These are phyloP conservation scores for Ceratocystiopsis minuta DNA, from an alignment of 2,329 filamentous ascomycete species.

Conservation along the genomic window DNA sequence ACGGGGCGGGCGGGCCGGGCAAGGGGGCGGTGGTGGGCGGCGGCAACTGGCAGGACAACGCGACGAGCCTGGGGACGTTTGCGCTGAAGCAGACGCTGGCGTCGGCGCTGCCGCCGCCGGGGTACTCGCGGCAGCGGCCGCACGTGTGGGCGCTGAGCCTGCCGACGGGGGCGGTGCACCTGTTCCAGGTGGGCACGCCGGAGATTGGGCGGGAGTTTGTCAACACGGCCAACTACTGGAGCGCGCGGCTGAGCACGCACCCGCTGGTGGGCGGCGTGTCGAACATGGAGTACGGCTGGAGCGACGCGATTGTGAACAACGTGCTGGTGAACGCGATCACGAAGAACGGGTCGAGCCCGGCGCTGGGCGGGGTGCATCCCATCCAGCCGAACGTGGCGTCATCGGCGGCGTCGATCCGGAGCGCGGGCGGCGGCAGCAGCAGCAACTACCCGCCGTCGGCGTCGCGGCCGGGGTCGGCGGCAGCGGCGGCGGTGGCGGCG, in stretches of 20 bases:
- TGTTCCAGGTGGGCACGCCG: constrained; percentile 94
- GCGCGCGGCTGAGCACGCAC: constrained; percentile 81
- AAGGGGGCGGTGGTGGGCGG: constrained; percentile 62
- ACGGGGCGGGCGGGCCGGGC: constrained; percentile 25
- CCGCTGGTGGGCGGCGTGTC: constrained; percentile 83
- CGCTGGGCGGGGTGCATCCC: background rate
- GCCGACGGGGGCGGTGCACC: constrained; percentile 80
- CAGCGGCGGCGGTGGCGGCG: constrained; percentile 6
- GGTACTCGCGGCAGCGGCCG: constrained; percentile 77
- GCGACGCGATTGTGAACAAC: constrained; percentile 58
- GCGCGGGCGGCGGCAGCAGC: too few relatives aligned
- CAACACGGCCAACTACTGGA: constrained; percentile 92
- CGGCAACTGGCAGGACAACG: constrained; percentile 96
- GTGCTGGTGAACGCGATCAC: constrained; percentile 34
- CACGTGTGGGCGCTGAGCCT: constrained; percentile 90
- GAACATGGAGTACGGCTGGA: constrained; percentile 97
- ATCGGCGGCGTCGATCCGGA: background rate
- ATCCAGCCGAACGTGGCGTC: too few relatives aligned
- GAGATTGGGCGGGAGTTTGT: constrained; percentile 95
- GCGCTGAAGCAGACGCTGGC: constrained; percentile 81
- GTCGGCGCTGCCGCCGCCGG: constrained; percentile 72
- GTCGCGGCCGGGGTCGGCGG: constrained; percentile 33
- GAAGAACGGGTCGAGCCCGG: constrained; percentile 22
- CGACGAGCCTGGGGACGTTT: constrained; percentile 74
- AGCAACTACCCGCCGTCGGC: constrained; percentile 7